Conservation (phyloP, 805 yeast genomes). For the Kodamaea laetipori region DNA sequence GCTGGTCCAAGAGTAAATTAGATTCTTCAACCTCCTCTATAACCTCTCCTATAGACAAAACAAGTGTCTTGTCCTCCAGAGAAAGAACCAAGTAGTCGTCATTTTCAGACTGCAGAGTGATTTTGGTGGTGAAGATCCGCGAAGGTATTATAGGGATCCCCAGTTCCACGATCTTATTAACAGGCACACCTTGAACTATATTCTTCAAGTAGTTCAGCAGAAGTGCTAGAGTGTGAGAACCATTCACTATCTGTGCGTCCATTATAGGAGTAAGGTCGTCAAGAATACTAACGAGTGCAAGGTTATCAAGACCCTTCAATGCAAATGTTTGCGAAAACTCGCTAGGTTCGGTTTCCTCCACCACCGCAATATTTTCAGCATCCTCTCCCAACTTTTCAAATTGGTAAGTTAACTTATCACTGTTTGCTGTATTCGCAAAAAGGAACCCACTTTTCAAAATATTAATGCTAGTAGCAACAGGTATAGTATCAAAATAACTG, state of each 20-base stretch:
- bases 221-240: slow-evolving; percentile 24
- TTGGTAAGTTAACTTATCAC: slow-evolving; percentile 72
- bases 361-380: slow-evolving; percentile 34
- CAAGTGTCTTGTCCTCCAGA: slow-evolving; percentile 65
- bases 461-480: slow-evolving; percentile 53
- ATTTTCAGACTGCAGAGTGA: slow-evolving; percentile 42
- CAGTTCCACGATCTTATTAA: slow-evolving; percentile 67
- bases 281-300: slow-evolving; percentile 56
- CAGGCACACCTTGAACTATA: slow-evolving; percentile 58
- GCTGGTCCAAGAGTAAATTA: slow-evolving; percentile 54
- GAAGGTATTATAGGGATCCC: slow-evolving; percentile 69
- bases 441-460: slow-evolving; percentile 77
- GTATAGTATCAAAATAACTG: slow-evolving; percentile 77
- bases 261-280: slow-evolving; percentile 56
- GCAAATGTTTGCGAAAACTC: not conserved
- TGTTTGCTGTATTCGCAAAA: slow-evolving; percentile 63
- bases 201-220: slow-evolving; percentile 49
- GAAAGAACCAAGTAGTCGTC: slow-evolving; percentile 71
- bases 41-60: slow-evolving; percentile 75
- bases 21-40: slow-evolving; percentile 75
- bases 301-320: slow-evolving; percentile 48
- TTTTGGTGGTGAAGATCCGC: slow-evolving; percentile 63
- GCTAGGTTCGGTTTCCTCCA: not conserved
- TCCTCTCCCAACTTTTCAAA: slow-evolving; percentile 75
- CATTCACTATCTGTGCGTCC: slow-evolving; percentile 24